Base-by-base conservation (phyloP, 495 filamentous ascomycete species). In the Pyrenula massariospora region DNA sequence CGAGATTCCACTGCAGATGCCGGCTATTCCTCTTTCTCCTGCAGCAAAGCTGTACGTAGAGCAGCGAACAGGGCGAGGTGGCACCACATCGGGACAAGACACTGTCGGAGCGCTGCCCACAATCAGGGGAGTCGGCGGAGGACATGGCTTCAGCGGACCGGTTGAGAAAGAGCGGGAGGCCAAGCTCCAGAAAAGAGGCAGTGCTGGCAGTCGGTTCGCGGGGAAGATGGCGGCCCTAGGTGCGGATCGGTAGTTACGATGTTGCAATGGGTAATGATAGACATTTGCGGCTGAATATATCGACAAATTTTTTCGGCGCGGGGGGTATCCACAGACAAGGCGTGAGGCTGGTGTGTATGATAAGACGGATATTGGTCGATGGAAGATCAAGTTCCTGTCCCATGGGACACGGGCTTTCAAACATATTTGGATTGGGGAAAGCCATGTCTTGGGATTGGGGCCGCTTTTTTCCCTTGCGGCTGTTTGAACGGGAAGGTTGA, bases 11-110 rank as follows among this genome's bases (percentile, higher is more conserved):
- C 66, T 76, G 0, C 68, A 79, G 5, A 76, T 84, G 50, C 86
- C 88, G 5, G 84, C 86, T 2, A 88, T 92, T 61, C 85, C 87
- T 12, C 79, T 97, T 2, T 87, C 84, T 31, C 68, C 80, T 20
- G 81, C 84, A 21, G 94, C 92, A 1, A 81, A 85, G 61, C 66
- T 87, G 25, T 98, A 97, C 62, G 71, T 97, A 51, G 89, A 91
- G 55, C 82, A 88, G 65, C 95, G 95, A 63, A 54, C 60, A 48
- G 53, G 59, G 10, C 31, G 62, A 21, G 47, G 58, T 2, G 48
- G 64, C 19, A 64, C 65, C 2, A 72, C 62, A 59, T 36, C 63
- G 23, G 56, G 61, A 2, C 60, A 61, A 1, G 76, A 79, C 56
- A 76, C 68, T 0, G 57, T 78, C 0, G 70, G 73, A 10, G 72